Percentiles rank a stretch among this genome's conserved stretches.
These are phyloP conservation scores for Starmerella ratchasimensis DNA, from an alignment of 805 yeast genomes.

Conservation along the genomic window DNA sequence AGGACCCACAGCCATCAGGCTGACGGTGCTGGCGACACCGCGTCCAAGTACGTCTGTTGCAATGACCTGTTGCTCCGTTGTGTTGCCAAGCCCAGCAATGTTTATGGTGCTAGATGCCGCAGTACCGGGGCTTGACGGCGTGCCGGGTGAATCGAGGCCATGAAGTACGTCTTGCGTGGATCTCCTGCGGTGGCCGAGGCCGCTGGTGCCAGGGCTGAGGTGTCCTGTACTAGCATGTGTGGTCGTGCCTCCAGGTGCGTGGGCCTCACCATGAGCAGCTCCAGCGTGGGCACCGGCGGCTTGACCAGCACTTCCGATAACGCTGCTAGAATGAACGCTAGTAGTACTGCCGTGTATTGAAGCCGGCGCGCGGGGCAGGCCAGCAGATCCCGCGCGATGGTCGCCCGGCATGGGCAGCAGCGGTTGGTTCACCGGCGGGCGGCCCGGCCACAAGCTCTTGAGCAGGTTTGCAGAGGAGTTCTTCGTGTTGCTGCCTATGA, in stretches of 20 bases:
- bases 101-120: slow-evolving; percentile 6
- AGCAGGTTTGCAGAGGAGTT: not conserved
- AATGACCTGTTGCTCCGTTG: slow-evolving; percentile 25
- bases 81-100: slow-evolving; percentile 1
- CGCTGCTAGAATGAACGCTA: too few relatives aligned
- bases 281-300: not conserved
- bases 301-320: too few relatives aligned
- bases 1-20: slow-evolving; percentile 21
- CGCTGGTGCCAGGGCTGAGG: not conserved
- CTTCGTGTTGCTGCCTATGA: not conserved
- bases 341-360: too few relatives aligned
- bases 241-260: not conserved
- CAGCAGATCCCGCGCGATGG: too few relatives aligned
- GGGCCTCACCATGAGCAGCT: not conserved
- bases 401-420: too few relatives aligned
- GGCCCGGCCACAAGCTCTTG: not conserved
- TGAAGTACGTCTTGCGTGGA: not conserved
- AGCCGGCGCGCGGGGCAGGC: too few relatives aligned
- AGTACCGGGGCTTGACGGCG: slow-evolving; percentile 1
- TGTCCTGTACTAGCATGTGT: too few relatives aligned
- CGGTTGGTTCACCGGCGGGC: not conserved
- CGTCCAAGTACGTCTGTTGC: slow-evolving; percentile 22
- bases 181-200: not conserved
- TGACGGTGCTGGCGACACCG: slow-evolving; percentile 24
- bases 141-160: not conserved